These are phyloP conservation scores for Ascochyta clinopodiicola DNA, from an alignment of 2,329 filamentous ascomycete species.

Conservation along the genomic window DNA sequence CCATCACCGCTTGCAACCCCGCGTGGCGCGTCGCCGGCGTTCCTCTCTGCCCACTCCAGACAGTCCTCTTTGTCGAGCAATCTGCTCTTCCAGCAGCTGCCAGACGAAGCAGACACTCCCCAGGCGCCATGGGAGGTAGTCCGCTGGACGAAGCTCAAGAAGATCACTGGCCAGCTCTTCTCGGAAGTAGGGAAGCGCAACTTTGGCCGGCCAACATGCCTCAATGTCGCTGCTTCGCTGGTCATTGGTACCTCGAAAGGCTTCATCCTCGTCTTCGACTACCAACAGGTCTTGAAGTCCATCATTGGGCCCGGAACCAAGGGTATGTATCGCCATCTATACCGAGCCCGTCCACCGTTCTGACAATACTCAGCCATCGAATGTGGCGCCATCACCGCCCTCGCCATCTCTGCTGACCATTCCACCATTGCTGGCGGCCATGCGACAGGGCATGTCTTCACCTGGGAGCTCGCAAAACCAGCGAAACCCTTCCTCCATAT, in stretches of 20 bases:
- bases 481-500: conserved; percentile 89
- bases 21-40: conserved; percentile 75
- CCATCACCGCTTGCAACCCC: conserved; percentile 67
- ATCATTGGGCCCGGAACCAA: conserved; percentile 94
- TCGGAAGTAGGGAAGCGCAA: conserved; percentile 91
- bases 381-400: conserved; percentile 82
- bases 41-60: conserved; percentile 77
- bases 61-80: conserved; percentile 80
- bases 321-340: conserved; percentile 59
- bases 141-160: conserved; percentile 91
- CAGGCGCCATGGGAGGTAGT: conserved; percentile 96
- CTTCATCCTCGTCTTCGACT: conserved; percentile 94
- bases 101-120: conserved; percentile 65
- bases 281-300: conserved; percentile 91
- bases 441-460: conserved; percentile 89
- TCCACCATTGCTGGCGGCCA: conserved; percentile 90
- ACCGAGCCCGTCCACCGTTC: neutral
- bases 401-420: conserved; percentile 93
- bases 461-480: conserved; percentile 88
- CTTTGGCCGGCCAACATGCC: conserved; percentile 89
- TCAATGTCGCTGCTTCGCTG: conserved; percentile 86
- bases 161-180: conserved; percentile 87
- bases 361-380: conserved; percentile 72
- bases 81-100: conserved; percentile 63
- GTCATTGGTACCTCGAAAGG: conserved; percentile 93